Conservation (phyloP, 2,329 filamentous ascomycete species). For the Xylaria digitata region DNA sequence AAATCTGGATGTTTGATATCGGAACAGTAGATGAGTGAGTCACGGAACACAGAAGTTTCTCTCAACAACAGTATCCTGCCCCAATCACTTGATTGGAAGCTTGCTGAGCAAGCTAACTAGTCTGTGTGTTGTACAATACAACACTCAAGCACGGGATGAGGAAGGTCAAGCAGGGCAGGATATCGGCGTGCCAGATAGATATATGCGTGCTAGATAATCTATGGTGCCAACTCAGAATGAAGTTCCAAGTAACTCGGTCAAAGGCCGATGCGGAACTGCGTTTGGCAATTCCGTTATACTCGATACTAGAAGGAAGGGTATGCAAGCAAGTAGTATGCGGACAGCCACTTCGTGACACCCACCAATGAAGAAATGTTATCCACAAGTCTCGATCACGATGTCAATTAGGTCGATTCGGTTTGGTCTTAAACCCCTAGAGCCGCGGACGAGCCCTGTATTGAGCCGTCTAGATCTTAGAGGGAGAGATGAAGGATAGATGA, state of each 20-base stretch:
- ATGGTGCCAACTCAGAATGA: background rate
- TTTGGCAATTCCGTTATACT: conserved; percentile 1
- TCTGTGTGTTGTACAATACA: no score
- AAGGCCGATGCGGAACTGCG: background rate
- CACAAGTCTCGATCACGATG: conserved; percentile 2
- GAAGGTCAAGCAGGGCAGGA: background rate
- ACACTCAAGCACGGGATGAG: background rate
- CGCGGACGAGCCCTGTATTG: background rate
- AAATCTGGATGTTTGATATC: background rate
- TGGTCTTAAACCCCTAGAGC: conserved; percentile 1
- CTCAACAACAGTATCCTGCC: background rate
- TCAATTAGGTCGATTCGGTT: conserved; percentile 13
- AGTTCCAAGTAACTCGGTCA: background rate
- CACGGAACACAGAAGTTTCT: background rate
- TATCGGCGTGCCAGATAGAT: background rate
- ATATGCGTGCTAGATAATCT: background rate
- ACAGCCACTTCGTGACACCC: background rate
- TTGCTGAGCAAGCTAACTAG: background rate
- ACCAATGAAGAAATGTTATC: background rate
- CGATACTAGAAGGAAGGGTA: background rate
- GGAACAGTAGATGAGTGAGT: background rate
- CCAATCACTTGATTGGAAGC: background rate
- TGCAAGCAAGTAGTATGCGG: conserved; percentile 1
- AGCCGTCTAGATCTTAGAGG: background rate
- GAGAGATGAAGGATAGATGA: background rate